These are phyloP conservation scores for Trypanosoma conorhini DNA, from an alignment of 208 protist species.

Conservation along the genomic window DNA sequence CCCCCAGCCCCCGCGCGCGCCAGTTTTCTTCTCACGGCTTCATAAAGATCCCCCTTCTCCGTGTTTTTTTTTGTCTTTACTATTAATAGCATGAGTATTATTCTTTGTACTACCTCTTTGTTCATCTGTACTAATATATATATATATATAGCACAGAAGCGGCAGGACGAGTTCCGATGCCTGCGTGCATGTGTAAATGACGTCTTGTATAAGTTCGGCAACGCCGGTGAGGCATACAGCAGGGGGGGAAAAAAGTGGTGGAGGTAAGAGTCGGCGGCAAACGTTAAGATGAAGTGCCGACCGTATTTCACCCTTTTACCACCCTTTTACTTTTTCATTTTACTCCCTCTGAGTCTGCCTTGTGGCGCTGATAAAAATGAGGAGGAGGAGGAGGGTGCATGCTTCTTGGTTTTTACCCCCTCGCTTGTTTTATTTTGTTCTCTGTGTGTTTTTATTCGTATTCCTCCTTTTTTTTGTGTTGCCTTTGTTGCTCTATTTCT, in stretches of 20 bases:
- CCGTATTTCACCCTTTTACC: no score
- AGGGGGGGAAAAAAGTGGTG: no score
- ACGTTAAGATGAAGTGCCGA: neutral
- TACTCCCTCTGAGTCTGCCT: neutral
- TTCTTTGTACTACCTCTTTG: neutral
- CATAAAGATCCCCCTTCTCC: no score
- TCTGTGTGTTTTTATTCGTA: neutral
- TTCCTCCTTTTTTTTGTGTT: conserved; percentile 8
- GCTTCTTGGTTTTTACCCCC: conserved; percentile 10
- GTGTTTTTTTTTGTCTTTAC: neutral
- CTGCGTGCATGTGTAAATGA: no score
- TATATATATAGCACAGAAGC: neutral
- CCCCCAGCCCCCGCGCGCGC: no score
- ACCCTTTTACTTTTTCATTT: no score
- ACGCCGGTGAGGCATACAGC: no score
- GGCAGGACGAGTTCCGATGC: no score
- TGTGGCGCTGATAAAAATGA: no score
- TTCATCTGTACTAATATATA: neutral
- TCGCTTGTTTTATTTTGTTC: neutral
- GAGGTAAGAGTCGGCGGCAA: neutral
- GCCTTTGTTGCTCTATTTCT: conserved; percentile 24
- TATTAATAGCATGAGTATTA: neutral
- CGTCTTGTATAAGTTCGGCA: no score
- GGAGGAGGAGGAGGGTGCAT: neutral
- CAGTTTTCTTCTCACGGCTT: no score